Percentiles rank a stretch among this genome's conserved stretches.
phyloP scores from a whole-genome alignment of 495 filamentous ascomycete species.

The Thozetella sp. region DNA sequence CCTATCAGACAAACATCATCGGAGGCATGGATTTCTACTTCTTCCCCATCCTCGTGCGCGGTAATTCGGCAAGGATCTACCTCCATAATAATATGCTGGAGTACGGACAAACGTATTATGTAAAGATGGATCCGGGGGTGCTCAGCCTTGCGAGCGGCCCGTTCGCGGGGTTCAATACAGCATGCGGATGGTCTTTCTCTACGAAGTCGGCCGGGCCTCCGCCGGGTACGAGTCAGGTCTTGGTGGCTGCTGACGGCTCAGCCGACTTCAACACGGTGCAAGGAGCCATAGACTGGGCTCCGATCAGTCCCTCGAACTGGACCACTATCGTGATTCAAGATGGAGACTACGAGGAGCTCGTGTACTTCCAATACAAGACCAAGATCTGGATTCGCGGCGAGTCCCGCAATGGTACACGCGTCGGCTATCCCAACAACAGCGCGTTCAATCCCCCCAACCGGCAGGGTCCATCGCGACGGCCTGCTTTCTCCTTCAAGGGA shows the following conservation, averaged over 20 bases:
- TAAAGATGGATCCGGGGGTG: slow-evolving; percentile 12
- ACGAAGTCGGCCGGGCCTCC: slow-evolving; percentile 12
- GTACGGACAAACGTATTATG: slow-evolving; percentile 12
- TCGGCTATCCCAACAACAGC: slow-evolving; percentile 20
- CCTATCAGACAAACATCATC: slow-evolving; percentile 19
- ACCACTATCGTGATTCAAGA: slow-evolving; percentile 10
- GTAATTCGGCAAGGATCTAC: slow-evolving; percentile 14
- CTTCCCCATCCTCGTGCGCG: slow-evolving; percentile 15
- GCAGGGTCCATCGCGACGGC: slow-evolving; percentile 15
- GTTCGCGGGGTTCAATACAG: slow-evolving; percentile 12
- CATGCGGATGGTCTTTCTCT: slow-evolving; percentile 13
- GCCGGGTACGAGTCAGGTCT: slow-evolving; percentile 4
- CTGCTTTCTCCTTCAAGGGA: slow-evolving; percentile 14
- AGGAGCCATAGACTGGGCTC: slow-evolving; percentile 18
- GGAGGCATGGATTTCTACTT: slow-evolving; percentile 19
- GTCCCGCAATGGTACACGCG: slow-evolving; percentile 9
- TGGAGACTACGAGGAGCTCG: slow-evolving; percentile 17
- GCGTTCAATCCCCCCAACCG: slow-evolving; percentile 17
- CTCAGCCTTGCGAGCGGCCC: slow-evolving; percentile 1
- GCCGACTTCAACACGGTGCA: slow-evolving; percentile 18
- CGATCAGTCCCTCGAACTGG: slow-evolving; percentile 6
- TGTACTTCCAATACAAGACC: slow-evolving; percentile 16
- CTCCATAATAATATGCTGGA: slow-evolving; percentile 16
- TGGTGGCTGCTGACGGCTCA: slow-evolving; percentile 13
- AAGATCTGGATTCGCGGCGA: slow-evolving; percentile 12